Percentiles rank a stretch among this genome's conserved stretches.
These are phyloP conservation scores for Pinus tabuliformis DNA, from an alignment of 75 land plant species.

Conservation along the genomic window DNA sequence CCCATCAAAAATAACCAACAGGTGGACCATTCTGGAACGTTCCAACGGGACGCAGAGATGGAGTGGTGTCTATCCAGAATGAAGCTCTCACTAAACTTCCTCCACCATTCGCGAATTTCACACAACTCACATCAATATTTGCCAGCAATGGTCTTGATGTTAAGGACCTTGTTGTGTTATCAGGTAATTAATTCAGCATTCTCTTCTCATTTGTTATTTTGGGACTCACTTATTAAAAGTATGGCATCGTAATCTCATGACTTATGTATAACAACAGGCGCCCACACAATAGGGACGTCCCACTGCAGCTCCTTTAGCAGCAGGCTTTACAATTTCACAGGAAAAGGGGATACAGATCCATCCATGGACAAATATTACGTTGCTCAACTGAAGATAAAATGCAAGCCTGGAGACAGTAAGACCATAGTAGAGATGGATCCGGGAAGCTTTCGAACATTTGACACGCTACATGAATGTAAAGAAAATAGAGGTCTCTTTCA, in stretches of 20 bases:
- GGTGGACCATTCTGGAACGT: slow-evolving; percentile 29
- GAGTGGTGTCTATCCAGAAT: slow-evolving; percentile 16
- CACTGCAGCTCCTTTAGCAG: slow-evolving; percentile 30
- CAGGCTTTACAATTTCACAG: slow-evolving; percentile 68
- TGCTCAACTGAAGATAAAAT: slow-evolving; percentile 33
- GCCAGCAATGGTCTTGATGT: slow-evolving; percentile 18
- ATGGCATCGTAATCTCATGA: too few relatives aligned
- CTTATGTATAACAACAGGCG: too few relatives aligned
- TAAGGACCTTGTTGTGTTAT: neutral
- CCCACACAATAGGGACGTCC: too few relatives aligned
- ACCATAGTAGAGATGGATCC: slow-evolving; percentile 62
- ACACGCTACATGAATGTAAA: slow-evolving; percentile 38
- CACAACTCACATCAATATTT: slow-evolving; percentile 14
- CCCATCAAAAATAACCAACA: too few relatives aligned
- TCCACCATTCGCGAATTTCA: slow-evolving; percentile 15
- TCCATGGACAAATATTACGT: slow-evolving; percentile 50
- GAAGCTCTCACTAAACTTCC: slow-evolving; percentile 28
- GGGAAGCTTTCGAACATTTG: slow-evolving; percentile 48
- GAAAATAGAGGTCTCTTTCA: slow-evolving; percentile 52
- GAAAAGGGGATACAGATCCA: slow-evolving; percentile 53
- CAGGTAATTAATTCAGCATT: neutral
- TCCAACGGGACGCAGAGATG: slow-evolving; percentile 39
- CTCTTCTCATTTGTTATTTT: too few relatives aligned
- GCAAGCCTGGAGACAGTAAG: slow-evolving; percentile 31
- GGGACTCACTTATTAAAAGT: too few relatives aligned